Base-by-base conservation (phyloP, 2,329 filamentous ascomycete species). In the Xylariaceae sp. region DNA sequence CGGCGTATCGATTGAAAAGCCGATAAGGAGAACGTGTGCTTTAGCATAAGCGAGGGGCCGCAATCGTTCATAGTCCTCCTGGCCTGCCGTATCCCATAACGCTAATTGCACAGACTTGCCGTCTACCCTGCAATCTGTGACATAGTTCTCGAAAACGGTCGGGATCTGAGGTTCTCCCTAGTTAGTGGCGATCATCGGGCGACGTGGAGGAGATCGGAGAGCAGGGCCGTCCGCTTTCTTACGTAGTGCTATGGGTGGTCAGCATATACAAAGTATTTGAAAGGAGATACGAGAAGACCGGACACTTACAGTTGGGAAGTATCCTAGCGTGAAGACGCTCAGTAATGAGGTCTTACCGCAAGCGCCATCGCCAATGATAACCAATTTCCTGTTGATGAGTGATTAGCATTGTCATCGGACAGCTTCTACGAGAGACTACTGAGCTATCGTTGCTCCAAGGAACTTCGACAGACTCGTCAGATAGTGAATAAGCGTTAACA, bases 101-200 rank as follows among this genome's bases (percentile, higher is more conserved):
- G 94, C 94, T 60, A 99, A 80, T 76, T 99, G 94, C 37, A 99
- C 94, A n/a, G 90, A 96, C 71, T 96, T 96, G 67, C 94, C 94
- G 70, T 99, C 94, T 56, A 99, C 94, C 75, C 92, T 83, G 74
- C 94, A 99, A 75, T 99, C 94, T 64, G 94, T 99, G 61, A 99
- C 94, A 68, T 99, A 99, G 76, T 99, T 99, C 71, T 99, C 94
- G 73, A 99, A 99, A 36, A 99, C 94, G 44, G 94, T 99, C 1
- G 94, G 94, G 48, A 96, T 92, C 86, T 91, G 46, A 18, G 9
- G 40, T 30, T 36, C 41, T 47, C 71, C 47, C 51, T 51, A 59
- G 58, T 56, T 22, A 57, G 47, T 26, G 26, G 22, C 18, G 19
- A 46, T 47, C 19, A 47, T 51, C 16, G 44, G 39, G 22, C 13